Base-by-base conservation (phyloP, 2,329 filamentous ascomycete species). In the Aspergillus intermedius region DNA sequence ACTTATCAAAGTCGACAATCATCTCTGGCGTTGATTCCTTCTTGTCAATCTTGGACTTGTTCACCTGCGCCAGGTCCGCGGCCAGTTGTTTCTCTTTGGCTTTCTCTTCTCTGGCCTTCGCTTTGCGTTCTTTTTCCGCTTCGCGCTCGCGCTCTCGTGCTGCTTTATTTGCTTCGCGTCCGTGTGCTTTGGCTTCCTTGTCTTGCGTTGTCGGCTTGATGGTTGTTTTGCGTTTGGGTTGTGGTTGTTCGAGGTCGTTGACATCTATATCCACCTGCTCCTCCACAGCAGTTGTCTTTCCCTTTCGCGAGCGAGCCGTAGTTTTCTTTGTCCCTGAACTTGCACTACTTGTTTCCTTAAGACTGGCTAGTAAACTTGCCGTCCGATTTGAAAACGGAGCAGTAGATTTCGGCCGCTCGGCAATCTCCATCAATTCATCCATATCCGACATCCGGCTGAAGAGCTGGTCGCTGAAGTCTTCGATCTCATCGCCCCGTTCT, bases 1-100 rank as follows among this genome's bases (percentile, higher is more conserved):
- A 77, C 0, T 69, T 67, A 0, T 87, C 79, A 21, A 91, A 71
- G 56, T 88, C 80, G 1, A 89, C 76, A 45, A 91, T 83, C 87
- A 93, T 91, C 64, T 93, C 87, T 0, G 78, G 78, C 0, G 82
- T 80, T 0, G 86, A 86, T 0, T 83, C 71, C 56, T 87, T 88
- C 69, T 88, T 89, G 68, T 89, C 83, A 0, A 80, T 82, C 45
- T 82, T 81, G 8, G 84, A 69, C 59, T 85, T 88, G 67, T 91
- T 91, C 39, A 83, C 86, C 53, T 87, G 82, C 3, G 81, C 81
- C 19, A 91, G 69, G 6, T 87, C 84, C 5, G 80, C 79, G 9
- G 80, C 81, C 3, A 74, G 73, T 54, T 83, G 78, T 58, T 84
- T 88, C 54, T 88, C 81, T 5, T 71, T 69, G 0, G 75, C 77